Evolutionary conservation across 2,329 filamentous ascomycete species (phyloP), one percentile per base, ranked within the genome.

Genomic region (Colletotrichum australisinense): DNA sequence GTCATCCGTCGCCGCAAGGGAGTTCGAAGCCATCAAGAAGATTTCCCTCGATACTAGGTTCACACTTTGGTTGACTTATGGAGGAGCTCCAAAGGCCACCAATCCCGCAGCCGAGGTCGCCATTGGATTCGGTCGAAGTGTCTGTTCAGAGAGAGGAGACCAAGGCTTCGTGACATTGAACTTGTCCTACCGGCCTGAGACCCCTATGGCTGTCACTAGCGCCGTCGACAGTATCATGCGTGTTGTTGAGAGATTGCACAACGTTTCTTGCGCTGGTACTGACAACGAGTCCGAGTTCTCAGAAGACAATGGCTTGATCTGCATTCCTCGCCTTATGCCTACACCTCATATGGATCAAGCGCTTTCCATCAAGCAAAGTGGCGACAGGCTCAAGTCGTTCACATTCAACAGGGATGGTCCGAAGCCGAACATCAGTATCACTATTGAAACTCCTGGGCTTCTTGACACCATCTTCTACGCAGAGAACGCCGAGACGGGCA

Each of bases 401-500:
- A n/a, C 42, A 2, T 49, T 49, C 42, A 49, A 49, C 4, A 19
- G 42, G 19, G 8, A n/a, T n/a, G 19, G 3, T 4, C 42, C 42
- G 16, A 49, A 49, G 42, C 42, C 42, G 19, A 53, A 67, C 68
- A 46, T n/a, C 63, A 67, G 32, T n/a, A 35, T 19, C 46, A 62
- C 28, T 11, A 71, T 71, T 38, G 63, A 46, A 5, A 71, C 63
- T 1, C 62, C 68, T n/a, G 68, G 68, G 2, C 63, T 67, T 7
- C 63, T 71, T 5, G 63, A 67, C 7, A 71, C 68, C 2, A 55
- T 71, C 7, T 59, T 67, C 53, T 71, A 55, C 49, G 12, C 38
- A 1, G 68, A 71, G 9, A 26, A 35, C 1, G 7, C 38, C 16
- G 22, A 59, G 2, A 9, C 16, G 19, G 52, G 8, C 5, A 22